Evolutionary conservation across 495 filamentous ascomycete genomes (phyloP), one percentile per base, ranked within the genome.

Genomic region (Chlorociboria aeruginascens): DNA sequence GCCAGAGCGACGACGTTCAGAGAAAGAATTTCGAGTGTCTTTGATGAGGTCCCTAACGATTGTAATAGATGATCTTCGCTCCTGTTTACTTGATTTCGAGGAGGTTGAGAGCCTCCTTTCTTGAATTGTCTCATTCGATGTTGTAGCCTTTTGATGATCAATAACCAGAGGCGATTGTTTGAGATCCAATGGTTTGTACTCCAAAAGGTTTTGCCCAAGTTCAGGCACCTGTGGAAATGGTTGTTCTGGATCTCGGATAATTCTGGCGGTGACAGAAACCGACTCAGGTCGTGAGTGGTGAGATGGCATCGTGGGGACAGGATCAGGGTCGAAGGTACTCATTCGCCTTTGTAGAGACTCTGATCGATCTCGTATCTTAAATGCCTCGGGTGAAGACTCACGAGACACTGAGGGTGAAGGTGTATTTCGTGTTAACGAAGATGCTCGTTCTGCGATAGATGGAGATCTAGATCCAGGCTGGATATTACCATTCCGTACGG

Each of bases 181-280:
- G 35, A 88, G 69, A 35, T 83, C 77, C 33, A 82, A 63, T 6
- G 70, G 66, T 32, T 60, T 64, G 16, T 57, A 65, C 11, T 71
- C 70, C n/a, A 58, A 37, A 9, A 48, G 45, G 34, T 54, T 40
- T 40, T 57, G 56, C 7, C 48, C 49, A 10, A 57, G 43, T 35
- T 73, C 68, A 11, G 73, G 59, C 17, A 51, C 76, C 65, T 40
- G 68, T 54, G 51, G 66, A 58, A 67, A 74, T 57, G 43, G 63
- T 25, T 63, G 67, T 44, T 43, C 25, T 32, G 71, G 62, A 42
- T 85, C 79, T 28, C 85, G 74, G 29, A 90, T 64, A 35, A 90
- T 89, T 16, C 81, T 77, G 28, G 87, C 82, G 0, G 83, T 88
- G 8, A 92, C 86, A 32, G 88, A 86, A 8, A 92, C 74, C 10